Evolutionary conservation across 192 early-diverging fungal genomes (phyloP).

Genomic region (Coemansia sp.): DNA sequence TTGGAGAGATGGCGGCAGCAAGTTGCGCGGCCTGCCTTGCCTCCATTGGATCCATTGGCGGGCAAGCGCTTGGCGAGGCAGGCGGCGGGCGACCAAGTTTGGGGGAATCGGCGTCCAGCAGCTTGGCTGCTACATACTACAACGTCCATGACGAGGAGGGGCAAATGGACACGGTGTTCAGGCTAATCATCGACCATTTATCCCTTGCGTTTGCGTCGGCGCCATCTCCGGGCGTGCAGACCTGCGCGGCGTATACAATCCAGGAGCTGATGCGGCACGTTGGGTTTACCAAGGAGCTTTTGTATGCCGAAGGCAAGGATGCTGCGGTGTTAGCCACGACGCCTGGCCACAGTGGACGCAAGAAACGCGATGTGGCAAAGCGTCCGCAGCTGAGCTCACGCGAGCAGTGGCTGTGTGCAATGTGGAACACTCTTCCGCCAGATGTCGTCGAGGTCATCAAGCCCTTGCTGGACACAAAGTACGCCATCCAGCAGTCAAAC

Average conservation of each 20-base stretch:
- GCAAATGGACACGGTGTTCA: constrained; percentile 42
- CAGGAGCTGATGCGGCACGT: constrained; percentile 44
- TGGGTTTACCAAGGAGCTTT: constrained; percentile 38
- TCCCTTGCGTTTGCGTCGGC: constrained; percentile 44
- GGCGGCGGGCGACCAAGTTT: not conserved
- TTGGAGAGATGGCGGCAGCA: constrained; percentile 36
- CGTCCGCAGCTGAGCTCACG: constrained; percentile 5
- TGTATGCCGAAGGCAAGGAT: constrained; percentile 1
- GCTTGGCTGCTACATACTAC: not conserved
- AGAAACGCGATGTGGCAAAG: not conserved
- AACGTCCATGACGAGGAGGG: constrained; percentile 29
- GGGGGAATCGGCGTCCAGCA: not conserved
- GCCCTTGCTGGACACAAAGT: constrained; percentile 47
- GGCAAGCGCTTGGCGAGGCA: constrained; percentile 2
- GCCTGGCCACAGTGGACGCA: not conserved
- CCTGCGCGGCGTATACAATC: constrained; percentile 43
- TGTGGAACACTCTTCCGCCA: constrained; percentile 43
- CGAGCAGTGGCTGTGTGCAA: constrained; percentile 16
- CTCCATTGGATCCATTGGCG: constrained; percentile 26
- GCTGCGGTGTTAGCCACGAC: not conserved
- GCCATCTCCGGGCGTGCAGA: constrained; percentile 43
- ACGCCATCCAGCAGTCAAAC: constrained; percentile 34
- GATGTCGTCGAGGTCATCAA: constrained; percentile 19
- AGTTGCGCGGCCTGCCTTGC: constrained; percentile 42
- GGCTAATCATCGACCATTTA: constrained; percentile 42